Conservation (phyloP, 352 stramenopile genomes). For the Phytopythium litorale region DNA sequence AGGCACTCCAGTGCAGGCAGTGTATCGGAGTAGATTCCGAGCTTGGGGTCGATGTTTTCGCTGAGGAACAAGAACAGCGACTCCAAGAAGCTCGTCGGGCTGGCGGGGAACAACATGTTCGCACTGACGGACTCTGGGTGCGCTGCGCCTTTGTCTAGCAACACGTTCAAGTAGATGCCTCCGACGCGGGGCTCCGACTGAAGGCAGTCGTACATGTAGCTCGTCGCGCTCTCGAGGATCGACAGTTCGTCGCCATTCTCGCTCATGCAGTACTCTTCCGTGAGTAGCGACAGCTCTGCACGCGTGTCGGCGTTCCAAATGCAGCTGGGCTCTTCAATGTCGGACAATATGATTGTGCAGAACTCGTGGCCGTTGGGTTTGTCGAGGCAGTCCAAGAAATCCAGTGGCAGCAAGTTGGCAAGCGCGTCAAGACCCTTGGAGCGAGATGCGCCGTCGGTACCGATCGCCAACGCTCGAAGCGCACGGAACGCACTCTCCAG, state of each 20-base stretch:
- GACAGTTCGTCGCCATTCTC: slow-evolving; percentile 44
- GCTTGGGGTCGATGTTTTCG: slow-evolving; percentile 66
- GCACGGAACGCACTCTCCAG: slow-evolving; percentile 69
- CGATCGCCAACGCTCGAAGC: slow-evolving; percentile 55
- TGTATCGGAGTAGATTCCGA: slow-evolving; percentile 78
- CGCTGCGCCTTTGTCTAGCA: slow-evolving; percentile 50
- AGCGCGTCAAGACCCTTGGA: slow-evolving; percentile 59
- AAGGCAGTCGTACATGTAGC: slow-evolving; percentile 81
- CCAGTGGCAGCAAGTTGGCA: slow-evolving; percentile 61
- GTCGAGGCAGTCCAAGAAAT: slow-evolving; percentile 73
- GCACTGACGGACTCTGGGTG: slow-evolving; percentile 41
- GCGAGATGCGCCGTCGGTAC: slow-evolving; percentile 41
- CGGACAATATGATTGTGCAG: slow-evolving; percentile 56
- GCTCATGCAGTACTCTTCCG: slow-evolving; percentile 69
- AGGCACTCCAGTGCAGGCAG: slow-evolving; percentile 67
- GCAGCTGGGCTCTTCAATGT: slow-evolving; percentile 73
- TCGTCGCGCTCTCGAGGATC: slow-evolving; percentile 63
- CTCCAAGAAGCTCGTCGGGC: slow-evolving; percentile 54
- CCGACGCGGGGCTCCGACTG: slow-evolving; percentile 63
- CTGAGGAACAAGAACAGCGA: slow-evolving; percentile 74
- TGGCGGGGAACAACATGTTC: slow-evolving; percentile 50
- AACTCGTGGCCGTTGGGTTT: slow-evolving; percentile 71
- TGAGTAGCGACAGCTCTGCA: slow-evolving; percentile 64
- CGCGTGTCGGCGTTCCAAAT: slow-evolving; percentile 73
- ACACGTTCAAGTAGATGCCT: slow-evolving; percentile 64